Base-by-base conservation (phyloP, 352 stramenopile genomes). In the Pythium periplocum region DNA sequence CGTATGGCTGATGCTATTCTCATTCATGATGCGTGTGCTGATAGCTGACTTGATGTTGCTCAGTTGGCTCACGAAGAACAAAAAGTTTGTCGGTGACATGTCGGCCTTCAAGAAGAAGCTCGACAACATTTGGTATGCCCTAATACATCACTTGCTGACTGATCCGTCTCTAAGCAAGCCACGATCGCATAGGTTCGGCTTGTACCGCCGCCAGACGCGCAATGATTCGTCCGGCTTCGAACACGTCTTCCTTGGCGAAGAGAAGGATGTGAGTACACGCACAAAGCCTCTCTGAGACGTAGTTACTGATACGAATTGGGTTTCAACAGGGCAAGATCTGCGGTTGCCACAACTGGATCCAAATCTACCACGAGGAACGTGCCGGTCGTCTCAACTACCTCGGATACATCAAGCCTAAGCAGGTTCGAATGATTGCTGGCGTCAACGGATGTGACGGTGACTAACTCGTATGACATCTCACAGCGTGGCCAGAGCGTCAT, bases 271-370 rank as follows among this genome's bases (percentile, higher is more conserved):
- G 55, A 50, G 83, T 64, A 17, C 55, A 26, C n/a, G 17, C 17
- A 26, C 17, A 26, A 26, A 26, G 17, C 17, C 17, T 26, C 17
- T 26, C 17, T 26, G 17, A 26, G 17, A 26, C 17, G 17, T 26
- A 26, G 17, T 26, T 26, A 26, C 17, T 26, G 17, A 26, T 26
- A 26, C 17, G 2, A 36, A 26, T 6, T 26, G 1, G 17, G 30
- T 26, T 37, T 54, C 51, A 31, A 39, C 45, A 91, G 86, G 85
- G 69, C 48, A 83, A 97, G 61, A 81, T 98, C 43, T 86, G 67
- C 11, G 93, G 93, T 9, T 97, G 97, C 68, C 95, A 98, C 75
- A 98, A 98, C 72, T 98, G 95, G 95, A 89, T 98, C 52, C 89
- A 97, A 58, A 93, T 98, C 39, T 98, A 98, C 70, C 83, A 96